Evolutionary conservation across 192 early-diverging fungal species (phyloP), one percentile per base, ranked within the genome.

Genomic region (Coemansia interrupta): DNA sequence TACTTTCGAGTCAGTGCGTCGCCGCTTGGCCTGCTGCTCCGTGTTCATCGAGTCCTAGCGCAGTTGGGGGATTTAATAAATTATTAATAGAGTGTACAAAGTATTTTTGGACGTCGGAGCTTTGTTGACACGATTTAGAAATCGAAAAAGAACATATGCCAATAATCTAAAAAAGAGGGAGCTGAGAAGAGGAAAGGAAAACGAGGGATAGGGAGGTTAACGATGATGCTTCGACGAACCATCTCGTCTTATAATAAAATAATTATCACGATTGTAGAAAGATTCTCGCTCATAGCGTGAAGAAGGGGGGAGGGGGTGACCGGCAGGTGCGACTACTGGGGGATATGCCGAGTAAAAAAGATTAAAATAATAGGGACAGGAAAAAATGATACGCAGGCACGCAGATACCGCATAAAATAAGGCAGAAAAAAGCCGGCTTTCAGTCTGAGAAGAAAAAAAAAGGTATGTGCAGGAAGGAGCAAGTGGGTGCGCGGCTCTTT

Each of bases 1-100:
- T 75, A 75, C 72, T 61, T 55, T 64, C 10, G 72, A 75, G 38
- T 69, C 72, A 48, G 72, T 75, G 63, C 72, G 72, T 69, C 66
- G 72, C 66, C 72, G 72, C 50, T 75, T 75, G 54, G 72, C 58
- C 63, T 75, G 66, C 49, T 68, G 72, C 63, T 75, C 72, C 36
- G 54, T 56, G 40, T 57, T 61, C 72, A 75, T 75, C 61, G 62
- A 58, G 49, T 68, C 66, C 66, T 75, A 74, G 22, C 15, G 32
- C 15, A 24, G 14, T 50, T 23, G 18, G 13, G 22, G 4, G 14
- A 26, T 50, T 20, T 0, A 53, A 53, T 36, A 36, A 36, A 3
- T 36, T 36, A 36, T 36, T 36, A 36, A 36, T 36, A 36, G 47
- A 26, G 47, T 49, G 23, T 49, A 49, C n/a, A 49, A 49, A 26